Evolutionary conservation across 371 early-diverging fungal species (phyloP).

Genomic region (Mucor saturninus): DNA sequence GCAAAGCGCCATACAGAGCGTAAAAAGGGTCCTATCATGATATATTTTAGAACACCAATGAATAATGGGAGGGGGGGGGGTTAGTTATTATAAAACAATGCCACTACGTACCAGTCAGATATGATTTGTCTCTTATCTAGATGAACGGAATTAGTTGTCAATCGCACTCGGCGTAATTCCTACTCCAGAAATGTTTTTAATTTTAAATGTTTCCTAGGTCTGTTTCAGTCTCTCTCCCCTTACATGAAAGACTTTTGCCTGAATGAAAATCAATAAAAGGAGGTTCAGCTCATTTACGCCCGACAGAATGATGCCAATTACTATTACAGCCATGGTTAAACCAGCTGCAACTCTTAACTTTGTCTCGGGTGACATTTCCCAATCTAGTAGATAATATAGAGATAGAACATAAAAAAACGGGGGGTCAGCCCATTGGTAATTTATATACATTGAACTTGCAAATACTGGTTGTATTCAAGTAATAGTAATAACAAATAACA

Average conservation of each 20-base stretch:
- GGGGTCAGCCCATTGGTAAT: background rate
- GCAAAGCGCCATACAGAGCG: background rate
- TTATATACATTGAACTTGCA: background rate
- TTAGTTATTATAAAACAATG: background rate
- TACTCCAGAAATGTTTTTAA: background rate
- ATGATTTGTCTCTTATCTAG: background rate
- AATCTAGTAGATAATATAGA: background rate
- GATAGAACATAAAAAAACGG: background rate
- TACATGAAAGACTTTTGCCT: slow-evolving; percentile 34
- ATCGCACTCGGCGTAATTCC: slow-evolving; percentile 11
- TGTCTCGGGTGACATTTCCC: background rate
- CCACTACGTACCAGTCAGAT: slow-evolving; percentile 8
- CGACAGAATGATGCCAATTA: background rate
- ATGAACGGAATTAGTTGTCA: background rate
- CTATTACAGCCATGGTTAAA: background rate
- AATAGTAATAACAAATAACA: background rate
- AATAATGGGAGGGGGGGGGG: background rate
- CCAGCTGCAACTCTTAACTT: slow-evolving; percentile 2
- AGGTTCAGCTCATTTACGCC: slow-evolving; percentile 2
- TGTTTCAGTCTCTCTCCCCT: background rate
- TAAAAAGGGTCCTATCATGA: slow-evolving; percentile 2
- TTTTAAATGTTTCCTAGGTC: background rate
- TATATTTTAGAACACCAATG: background rate
- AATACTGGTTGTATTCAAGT: background rate
- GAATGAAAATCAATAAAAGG: slow-evolving; percentile 16